Base-by-base conservation (phyloP, 202 grass and related monocot species). In the Eragrostis tef region DNA sequence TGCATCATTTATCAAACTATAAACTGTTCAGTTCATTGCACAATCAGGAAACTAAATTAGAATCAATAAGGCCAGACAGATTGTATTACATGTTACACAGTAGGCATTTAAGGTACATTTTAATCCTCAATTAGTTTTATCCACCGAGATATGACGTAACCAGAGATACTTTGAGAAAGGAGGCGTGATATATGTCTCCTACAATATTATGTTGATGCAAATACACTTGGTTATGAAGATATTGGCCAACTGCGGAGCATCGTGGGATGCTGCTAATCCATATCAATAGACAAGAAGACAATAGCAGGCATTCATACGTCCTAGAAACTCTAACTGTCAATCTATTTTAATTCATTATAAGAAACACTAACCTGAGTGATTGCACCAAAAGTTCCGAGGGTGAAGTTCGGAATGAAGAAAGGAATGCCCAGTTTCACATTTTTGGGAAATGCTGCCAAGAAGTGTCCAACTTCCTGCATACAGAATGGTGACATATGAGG, bases 331-430 rank as follows among this genome's bases (percentile, higher is more conserved):
- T 44, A 36, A 54, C 14, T 43, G 77, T 6, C 12, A 58, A 61
- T 80, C 20, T 39, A 14, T 73, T 72, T 74, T 45, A 52, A 69
- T 10, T 72, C 75, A 8, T 79, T 80, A 62, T 48, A 50, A 62
- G 45, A 77, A 88, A 75, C 51, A 60, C 64, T 68, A 59, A 92
- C 97, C 89, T 99, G 93, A 80, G 97, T 99, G 58, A 99, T 96
- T 79, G 91, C 89, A 73, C 97, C 97, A 86, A 99, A 99, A 81
- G 84, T 93, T 60, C 93, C 93, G 3, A 99, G 93, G 44, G 93
- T 96, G 73, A 99, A 90, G 71, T 99, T 99, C 0, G 97, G 96
- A 87, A 99, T 99, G 79, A 99, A 99, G 77, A 87, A 99, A 68
- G 97, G 97, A 79, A 99, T 96, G 59, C 91, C 67, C 67, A 99